Evolutionary conservation across 2,329 filamentous ascomycete genomes (phyloP), one percentile per base, ranked within the genome.

Genomic region (Karstenula rhodostoma): DNA sequence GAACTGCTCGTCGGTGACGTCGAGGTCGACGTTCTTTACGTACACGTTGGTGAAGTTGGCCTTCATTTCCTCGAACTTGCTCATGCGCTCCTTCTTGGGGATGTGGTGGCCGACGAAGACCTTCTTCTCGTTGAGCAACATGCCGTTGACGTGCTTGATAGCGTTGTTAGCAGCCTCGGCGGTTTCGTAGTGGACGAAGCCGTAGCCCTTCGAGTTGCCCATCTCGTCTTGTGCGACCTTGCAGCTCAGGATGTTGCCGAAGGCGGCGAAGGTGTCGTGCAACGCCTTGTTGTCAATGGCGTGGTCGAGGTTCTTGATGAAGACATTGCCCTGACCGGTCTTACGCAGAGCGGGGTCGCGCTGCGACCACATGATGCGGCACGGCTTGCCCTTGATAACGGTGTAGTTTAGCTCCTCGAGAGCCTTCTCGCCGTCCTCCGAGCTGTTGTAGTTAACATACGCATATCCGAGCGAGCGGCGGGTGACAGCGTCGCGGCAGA

Each of bases 31-130:
- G 85, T 99, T 99, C 90, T 99, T 99, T 85, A 99, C 92, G 84
- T 99, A 99, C 82, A 99, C 90, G 81, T 99, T 99, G 85, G 95
- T 99, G 87, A 96, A 99, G 87, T 99, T 99, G 81, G 95, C 95
- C 90, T 99, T 99, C 94, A 99, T 99, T 87, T 99, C 95, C 85
- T 99, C 95, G 73, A 98, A 98, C 85, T 99, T 99, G 92, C 93
- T 97, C 88, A 98, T 95, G 75, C 95, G 94, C 79, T 99, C 95
- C 88, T 98, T 98, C 91, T 98, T 98, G 80, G 95, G 94, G 76
- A 99, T 98, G 84, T 99, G 95, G 83, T 97, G 94, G 67, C 95
- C 95, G 72, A 99, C 95, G 73, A 96, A 99, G 67, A 99, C 95
- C 88, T 99, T 99, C 90, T 99, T 99, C 88, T 99, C 95, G 84